Evolutionary conservation across 306 rosid genomes (phyloP), one percentile per base, ranked within the genome.

Genomic region (Fragaria iinumae): DNA sequence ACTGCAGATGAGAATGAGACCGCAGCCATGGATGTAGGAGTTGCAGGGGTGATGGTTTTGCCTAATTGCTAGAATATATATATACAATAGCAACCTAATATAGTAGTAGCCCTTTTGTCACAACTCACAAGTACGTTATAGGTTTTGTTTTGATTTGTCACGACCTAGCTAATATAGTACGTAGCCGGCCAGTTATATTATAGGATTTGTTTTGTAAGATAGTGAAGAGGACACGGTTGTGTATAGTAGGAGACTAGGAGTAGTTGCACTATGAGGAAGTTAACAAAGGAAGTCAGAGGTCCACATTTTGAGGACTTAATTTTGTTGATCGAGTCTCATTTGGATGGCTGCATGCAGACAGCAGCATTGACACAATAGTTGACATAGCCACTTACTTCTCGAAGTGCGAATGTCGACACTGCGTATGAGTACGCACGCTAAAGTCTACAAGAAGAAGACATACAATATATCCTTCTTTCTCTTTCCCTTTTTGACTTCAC

Each of bases 121-220:
- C 34, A 57, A 9, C 34, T 57, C 64, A 9, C 34, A 57, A 9
- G 64, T 57, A 21, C 38, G 20, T 60, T 56, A 8, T 29, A 62
- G 20, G 13, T 18, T 11, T 25, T 63, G 11, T 2, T 14, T 63
- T 63, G 68, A 5, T 41, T 41, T 41, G 10, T 41, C 44, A 41
- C 44, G 44, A 8, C 10, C 44, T 41, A 29, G 3, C 32, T 29
- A 41, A 41, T 41, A 41, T 7, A 41, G 44, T 41, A 41, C 6
- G 44, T 8, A 41, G 68, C 43, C 68, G 68, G 68, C 68, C 68
- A 63, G 4, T 63, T 63, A 63, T 32, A 63, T 57, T 56, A n/a
- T 29, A 27, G 39, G 13, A 4, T 0, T 25, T 63, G 21, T 2
- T 32, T 63, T 63, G 68, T 14, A 63, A 63, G 68, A 34, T 17